A percentile compares a stretch with the other conserved stretches of the same genome.
phyloP scores from a whole-genome alignment of 441 rosid species.

The Erodium trifolium region DNA sequence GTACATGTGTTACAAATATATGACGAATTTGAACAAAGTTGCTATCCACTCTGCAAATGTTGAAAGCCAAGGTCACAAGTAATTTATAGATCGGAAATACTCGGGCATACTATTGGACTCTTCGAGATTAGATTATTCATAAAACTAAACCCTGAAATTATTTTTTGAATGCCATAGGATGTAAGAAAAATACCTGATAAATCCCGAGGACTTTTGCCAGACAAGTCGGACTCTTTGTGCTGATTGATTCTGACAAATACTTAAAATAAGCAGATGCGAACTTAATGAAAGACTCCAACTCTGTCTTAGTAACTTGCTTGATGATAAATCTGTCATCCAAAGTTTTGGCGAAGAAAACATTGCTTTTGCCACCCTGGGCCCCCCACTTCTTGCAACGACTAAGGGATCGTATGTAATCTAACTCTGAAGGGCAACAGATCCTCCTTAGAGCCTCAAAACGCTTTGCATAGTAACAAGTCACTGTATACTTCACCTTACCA shows the following conservation, averaged over 20 bases:
- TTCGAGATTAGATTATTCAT: not conserved
- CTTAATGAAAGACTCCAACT: conserved; percentile 85
- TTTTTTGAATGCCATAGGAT: not conserved
- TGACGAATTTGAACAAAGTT: not conserved
- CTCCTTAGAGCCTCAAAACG: conserved; percentile 16
- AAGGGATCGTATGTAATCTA: conserved; percentile 79
- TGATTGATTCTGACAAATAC: conserved; percentile 69
- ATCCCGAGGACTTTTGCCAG: conserved; percentile 94
- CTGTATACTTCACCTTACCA: conserved; percentile 70
- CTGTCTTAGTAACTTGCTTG: conserved; percentile 98
- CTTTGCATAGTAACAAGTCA: conserved; percentile 80
- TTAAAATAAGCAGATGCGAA: conserved; percentile 82
- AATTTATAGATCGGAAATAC: not conserved
- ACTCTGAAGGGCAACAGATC: conserved; percentile 80
- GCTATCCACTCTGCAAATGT: not conserved
- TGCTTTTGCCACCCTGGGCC: conserved; percentile 99
- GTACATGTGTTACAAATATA: not conserved
- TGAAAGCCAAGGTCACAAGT: not conserved
- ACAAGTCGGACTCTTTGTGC: conserved; percentile 83
- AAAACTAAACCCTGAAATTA: not conserved
- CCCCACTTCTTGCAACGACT: conserved; percentile 99
- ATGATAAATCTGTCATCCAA: conserved; percentile 92
- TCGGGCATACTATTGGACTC: not conserved
- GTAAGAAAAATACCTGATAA: conserved; percentile 62
- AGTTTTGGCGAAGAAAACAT: conserved; percentile 97